Conservation (phyloP, 2,329 filamentous ascomycete species). For the Microsporum audouinii region DNA sequence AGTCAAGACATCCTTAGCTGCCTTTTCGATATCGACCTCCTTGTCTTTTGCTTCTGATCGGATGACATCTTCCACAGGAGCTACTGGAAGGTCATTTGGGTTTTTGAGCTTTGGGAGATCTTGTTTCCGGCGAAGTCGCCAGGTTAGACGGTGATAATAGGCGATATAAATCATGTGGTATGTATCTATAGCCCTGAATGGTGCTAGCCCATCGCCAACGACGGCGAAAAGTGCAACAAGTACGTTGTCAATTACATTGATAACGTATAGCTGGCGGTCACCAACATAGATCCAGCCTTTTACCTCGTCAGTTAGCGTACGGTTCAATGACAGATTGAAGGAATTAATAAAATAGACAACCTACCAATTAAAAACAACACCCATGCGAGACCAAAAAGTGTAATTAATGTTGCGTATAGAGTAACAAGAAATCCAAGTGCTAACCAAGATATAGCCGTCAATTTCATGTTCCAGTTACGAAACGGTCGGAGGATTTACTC, state of each 20-base stretch:
- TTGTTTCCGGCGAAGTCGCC: constrained; percentile 52
- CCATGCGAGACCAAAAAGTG: constrained; percentile 75
- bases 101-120: constrained; percentile 52
- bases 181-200: constrained; percentile 69
- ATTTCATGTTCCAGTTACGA: not conserved
- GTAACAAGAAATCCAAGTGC: constrained; percentile 74
- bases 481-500: constrained; percentile 23
- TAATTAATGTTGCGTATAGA: constrained; percentile 70
- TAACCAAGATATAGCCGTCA: constrained; percentile 17
- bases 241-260: constrained; percentile 60
- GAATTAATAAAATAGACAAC: constrained; percentile 5
- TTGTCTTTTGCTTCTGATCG: constrained; percentile 26
- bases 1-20: constrained; percentile 25
- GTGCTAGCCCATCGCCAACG: constrained; percentile 58
- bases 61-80: constrained; percentile 28
- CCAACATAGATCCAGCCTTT: constrained; percentile 70
- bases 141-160: constrained; percentile 57
- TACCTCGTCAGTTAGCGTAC: not conserved
- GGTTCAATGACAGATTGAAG: not conserved
- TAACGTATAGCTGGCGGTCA: constrained; percentile 55
- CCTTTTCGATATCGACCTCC: constrained; percentile 36
- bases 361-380: constrained; percentile 75
- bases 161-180: constrained; percentile 80
- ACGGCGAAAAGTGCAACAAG: constrained; percentile 60
- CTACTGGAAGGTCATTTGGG: constrained; percentile 49